Evolutionary conservation across 352 stramenopile genomes (phyloP).

Genomic region (Phytophthora pluvialis): DNA sequence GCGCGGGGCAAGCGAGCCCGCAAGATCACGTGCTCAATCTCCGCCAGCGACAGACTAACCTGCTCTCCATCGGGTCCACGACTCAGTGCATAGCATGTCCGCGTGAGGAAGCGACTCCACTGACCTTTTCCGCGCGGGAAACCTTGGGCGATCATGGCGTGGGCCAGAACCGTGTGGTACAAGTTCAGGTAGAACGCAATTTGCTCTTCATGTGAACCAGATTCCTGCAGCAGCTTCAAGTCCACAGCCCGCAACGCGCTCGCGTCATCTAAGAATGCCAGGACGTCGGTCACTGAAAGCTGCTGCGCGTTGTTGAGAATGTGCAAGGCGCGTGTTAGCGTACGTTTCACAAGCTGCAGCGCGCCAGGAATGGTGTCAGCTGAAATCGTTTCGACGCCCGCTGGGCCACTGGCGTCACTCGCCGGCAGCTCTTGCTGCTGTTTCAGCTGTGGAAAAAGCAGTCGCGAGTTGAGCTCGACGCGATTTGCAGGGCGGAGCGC

Average conservation of each 20-base stretch:
- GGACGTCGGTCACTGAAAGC: slow-evolving; percentile 52
- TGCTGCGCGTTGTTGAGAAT: slow-evolving; percentile 45
- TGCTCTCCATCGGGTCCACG: slow-evolving; percentile 33
- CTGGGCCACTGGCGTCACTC: slow-evolving; percentile 3
- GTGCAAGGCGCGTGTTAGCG: slow-evolving; percentile 40
- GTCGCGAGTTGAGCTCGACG: slow-evolving; percentile 67
- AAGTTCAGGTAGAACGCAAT: slow-evolving; percentile 84
- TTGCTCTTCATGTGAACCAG: slow-evolving; percentile 64
- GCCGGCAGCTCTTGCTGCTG: neutral
- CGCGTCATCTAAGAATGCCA: slow-evolving; percentile 76
- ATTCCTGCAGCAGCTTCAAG: slow-evolving; percentile 47
- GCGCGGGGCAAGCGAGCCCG: slow-evolving; percentile 58
- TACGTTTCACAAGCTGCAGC: slow-evolving; percentile 37
- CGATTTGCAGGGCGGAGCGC: slow-evolving; percentile 57
- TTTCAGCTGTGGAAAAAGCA: slow-evolving; percentile 55
- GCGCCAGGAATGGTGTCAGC: slow-evolving; percentile 18
- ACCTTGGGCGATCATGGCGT: slow-evolving; percentile 77
- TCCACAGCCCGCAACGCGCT: slow-evolving; percentile 66
- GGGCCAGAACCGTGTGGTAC: slow-evolving; percentile 75
- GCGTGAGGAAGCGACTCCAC: slow-evolving; percentile 63
- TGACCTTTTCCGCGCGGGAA: slow-evolving; percentile 63
- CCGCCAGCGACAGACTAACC: slow-evolving; percentile 68
- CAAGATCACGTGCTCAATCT: slow-evolving; percentile 81
- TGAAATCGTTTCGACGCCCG: slow-evolving; percentile 7
- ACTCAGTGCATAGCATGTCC: slow-evolving; percentile 70